Percentiles rank a stretch among this genome's conserved stretches.
These are phyloP conservation scores for Suillus fuscotomentosus DNA, from an alignment of 768 basidiomycete genomes.

Conservation along the genomic window DNA sequence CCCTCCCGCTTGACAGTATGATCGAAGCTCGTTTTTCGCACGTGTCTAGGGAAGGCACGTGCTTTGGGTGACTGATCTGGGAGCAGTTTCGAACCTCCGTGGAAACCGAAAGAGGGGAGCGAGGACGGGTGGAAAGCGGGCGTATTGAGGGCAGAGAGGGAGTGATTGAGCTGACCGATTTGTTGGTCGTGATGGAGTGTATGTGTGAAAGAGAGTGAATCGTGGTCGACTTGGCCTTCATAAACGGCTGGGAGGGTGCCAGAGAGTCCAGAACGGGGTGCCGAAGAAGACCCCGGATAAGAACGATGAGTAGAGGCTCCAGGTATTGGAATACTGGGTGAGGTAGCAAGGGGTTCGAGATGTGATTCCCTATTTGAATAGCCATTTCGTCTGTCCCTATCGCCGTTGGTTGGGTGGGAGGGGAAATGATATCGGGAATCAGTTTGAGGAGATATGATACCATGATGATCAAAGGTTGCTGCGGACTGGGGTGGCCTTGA, in stretches of 20 bases:
- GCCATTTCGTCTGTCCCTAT: constrained; percentile 26
- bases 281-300: constrained; percentile 43
- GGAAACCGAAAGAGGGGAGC: constrained; percentile 67
- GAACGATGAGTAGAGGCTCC: constrained; percentile 44
- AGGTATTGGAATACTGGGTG: constrained; percentile 38
- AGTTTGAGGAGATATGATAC: constrained; percentile 30
- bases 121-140: constrained; percentile 67
- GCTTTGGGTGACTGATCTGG: constrained; percentile 36
- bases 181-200: constrained; percentile 26
- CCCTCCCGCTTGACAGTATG: constrained; percentile 79
- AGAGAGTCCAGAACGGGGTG: constrained; percentile 43
- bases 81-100: constrained; percentile 46
- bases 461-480: constrained; percentile 48
- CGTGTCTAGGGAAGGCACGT: constrained; percentile 76
- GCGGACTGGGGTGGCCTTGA: constrained; percentile 67
- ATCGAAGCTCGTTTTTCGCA: constrained; percentile 94
- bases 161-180: constrained; percentile 36
- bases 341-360: constrained; percentile 19
- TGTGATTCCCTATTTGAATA: constrained; percentile 19
- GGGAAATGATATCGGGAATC: constrained; percentile 50
- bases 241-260: constrained; percentile 34
- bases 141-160: constrained; percentile 41
- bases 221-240: constrained; percentile 41
- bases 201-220: constrained; percentile 37
- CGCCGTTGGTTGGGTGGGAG: constrained; percentile 18